phyloP scores from a whole-genome alignment of 768 basidiomycete species.

The Trametes punicea region DNA sequence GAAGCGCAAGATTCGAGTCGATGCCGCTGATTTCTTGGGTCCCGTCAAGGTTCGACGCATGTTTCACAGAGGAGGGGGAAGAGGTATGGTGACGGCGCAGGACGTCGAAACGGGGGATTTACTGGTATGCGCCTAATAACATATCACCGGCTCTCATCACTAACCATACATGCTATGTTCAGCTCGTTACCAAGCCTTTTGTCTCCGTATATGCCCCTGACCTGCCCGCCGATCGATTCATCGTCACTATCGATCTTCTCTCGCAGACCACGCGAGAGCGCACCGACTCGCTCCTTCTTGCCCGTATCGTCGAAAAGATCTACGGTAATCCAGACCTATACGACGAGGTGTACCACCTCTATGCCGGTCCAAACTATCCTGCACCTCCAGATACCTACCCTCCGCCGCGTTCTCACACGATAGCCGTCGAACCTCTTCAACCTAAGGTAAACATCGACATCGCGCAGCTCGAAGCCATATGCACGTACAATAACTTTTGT shows the following conservation, averaged over 20 bases:
- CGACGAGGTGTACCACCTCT: conserved; percentile 24
- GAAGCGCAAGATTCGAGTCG: conserved; percentile 6
- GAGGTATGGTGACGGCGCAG: conserved; percentile 25
- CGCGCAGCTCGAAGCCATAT: conserved; percentile 26
- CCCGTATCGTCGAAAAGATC: conserved; percentile 17
- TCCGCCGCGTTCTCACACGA: neutral
- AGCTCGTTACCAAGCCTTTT: conserved; percentile 31
- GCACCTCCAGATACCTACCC: conserved; percentile 20
- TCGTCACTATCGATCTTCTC: conserved; percentile 10
- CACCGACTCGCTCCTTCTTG: conserved; percentile 9
- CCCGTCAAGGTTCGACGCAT: conserved; percentile 21
- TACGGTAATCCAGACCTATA: conserved; percentile 25
- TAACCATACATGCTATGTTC: neutral
- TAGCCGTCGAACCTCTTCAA: neutral
- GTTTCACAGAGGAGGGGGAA: conserved; percentile 24
- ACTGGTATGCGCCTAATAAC: conserved; percentile 19
- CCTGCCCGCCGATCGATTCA: neutral
- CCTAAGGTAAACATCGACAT: conserved; percentile 24
- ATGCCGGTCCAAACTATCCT: conserved; percentile 26
- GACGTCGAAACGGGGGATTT: conserved; percentile 28
- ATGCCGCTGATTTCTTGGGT: conserved; percentile 28
- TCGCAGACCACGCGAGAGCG: conserved; percentile 2
- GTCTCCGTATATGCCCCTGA: conserved; percentile 20
- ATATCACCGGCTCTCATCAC: neutral
- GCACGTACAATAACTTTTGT: conserved; percentile 24